phyloP scores from a whole-genome alignment of 805 yeast genomes.

The Teunomyces stri region DNA sequence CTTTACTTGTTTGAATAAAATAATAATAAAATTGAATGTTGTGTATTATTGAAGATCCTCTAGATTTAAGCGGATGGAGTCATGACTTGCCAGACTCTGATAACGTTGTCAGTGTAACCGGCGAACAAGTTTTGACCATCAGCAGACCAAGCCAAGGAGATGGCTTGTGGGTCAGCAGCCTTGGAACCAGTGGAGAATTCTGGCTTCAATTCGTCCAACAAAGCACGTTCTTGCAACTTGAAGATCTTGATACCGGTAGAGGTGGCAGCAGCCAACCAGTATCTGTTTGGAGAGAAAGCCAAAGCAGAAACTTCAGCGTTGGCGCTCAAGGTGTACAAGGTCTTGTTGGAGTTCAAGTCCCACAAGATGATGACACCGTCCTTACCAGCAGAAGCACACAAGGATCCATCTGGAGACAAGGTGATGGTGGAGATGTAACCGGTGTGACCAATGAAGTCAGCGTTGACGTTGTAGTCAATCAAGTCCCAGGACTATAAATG shows the following conservation, averaged over 20 bases:
- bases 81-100: constrained; percentile 99
- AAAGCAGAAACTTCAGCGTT: constrained; percentile 97
- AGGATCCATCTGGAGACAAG: constrained; percentile 99
- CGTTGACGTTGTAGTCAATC: constrained; percentile 75
- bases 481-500: constrained; percentile 88
- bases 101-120: constrained; percentile 99
- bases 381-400: constrained; percentile 99
- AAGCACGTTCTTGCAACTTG: constrained; percentile 91
- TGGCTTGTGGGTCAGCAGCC: constrained; percentile 97
- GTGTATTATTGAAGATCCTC: too few species aligned
- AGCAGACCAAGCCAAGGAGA: constrained; percentile 99
- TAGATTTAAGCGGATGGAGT: constrained; percentile 55
- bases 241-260: constrained; percentile 96
- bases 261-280: constrained; percentile 99
- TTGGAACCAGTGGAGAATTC: constrained; percentile 85
- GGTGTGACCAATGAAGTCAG: constrained; percentile 99
- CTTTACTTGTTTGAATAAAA: constrained; percentile 54
- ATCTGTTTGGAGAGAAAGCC: constrained; percentile 99
- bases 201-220: constrained; percentile 97
- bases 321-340: constrained; percentile 90
- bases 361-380: constrained; percentile 98
- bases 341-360: constrained; percentile 85
- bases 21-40: too few species aligned
- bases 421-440: constrained; percentile 97
- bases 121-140: constrained; percentile 99